These are phyloP conservation scores for Colletotrichum caudatum DNA, from an alignment of 2,329 filamentous ascomycete genomes.

Conservation along the genomic window DNA sequence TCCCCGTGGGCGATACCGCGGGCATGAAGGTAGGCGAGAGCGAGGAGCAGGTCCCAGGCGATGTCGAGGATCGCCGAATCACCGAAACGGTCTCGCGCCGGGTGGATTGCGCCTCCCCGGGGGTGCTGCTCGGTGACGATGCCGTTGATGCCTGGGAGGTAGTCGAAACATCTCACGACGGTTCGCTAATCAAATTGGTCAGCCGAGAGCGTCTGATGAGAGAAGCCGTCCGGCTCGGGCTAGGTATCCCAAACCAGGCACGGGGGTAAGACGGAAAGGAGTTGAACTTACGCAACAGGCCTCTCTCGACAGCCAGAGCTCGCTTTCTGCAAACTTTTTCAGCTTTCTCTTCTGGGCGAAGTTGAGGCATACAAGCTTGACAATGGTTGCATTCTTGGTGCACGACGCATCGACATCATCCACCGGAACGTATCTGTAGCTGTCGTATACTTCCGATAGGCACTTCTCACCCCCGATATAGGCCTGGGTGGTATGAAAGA, in stretches of 20 bases:
- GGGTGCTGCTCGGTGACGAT: slow-evolving; percentile 9
- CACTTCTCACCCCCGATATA: not conserved
- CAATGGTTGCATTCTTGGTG: not conserved
- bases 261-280: not conserved
- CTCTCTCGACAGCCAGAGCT: slow-evolving; percentile 1
- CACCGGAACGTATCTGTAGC: slow-evolving; percentile 1
- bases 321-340: not conserved
- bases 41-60: slow-evolving; percentile 24
- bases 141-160: not conserved
- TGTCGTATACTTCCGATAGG: not conserved
- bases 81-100: not conserved
- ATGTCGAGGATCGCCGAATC: slow-evolving; percentile 22
- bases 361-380: not conserved
- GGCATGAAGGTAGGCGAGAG: slow-evolving; percentile 23
- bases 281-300: slow-evolving; percentile 5
- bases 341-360: not conserved
- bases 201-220: not conserved
- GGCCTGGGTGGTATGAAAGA: not conserved
- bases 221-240: not conserved
- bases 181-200: not conserved
- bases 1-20: slow-evolving; percentile 27
- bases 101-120: not conserved
- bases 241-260: not conserved
- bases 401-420: not conserved
- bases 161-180: slow-evolving; percentile 22